Percentiles rank a stretch among this genome's conserved stretches.
Evolutionary conservation across 129 eudicot genomes (phyloP).

Genomic region (Tanacetum coccineum): DNA sequence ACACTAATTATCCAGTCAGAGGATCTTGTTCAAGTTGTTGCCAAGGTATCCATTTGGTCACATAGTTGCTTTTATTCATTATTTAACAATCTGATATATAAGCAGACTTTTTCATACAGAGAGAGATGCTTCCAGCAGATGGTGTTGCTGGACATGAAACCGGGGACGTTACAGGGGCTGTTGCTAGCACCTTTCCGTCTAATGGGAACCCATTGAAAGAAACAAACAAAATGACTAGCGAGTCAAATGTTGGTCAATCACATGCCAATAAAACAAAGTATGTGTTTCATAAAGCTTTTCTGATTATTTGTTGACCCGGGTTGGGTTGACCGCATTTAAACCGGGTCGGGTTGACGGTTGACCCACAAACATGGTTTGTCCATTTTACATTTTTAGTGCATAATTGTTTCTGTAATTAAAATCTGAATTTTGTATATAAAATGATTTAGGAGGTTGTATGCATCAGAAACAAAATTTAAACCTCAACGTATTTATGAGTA

Average conservation of each 20-base stretch:
- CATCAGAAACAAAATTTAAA: no score
- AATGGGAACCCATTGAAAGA: slow-evolving; percentile 26
- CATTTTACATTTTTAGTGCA: no score
- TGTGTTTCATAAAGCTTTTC: not conserved
- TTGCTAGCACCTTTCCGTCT: slow-evolving; percentile 30
- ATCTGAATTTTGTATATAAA: no score
- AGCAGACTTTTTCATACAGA: slow-evolving; percentile 34
- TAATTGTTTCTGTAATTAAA: no score
- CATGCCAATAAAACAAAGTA: slow-evolving; percentile 41
- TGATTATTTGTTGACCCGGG: not conserved
- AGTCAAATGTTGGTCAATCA: slow-evolving; percentile 33
- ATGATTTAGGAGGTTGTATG: not conserved
- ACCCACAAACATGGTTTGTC: no score
- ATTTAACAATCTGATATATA: not conserved
- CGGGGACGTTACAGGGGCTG: slow-evolving; percentile 39
- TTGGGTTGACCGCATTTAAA: no score
- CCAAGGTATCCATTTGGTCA: slow-evolving; percentile 46
- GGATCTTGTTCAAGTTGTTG: slow-evolving; percentile 95
- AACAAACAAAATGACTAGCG: slow-evolving; percentile 24
- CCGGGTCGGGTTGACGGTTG: no score
- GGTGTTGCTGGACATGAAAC: slow-evolving; percentile 39
- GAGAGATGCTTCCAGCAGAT: slow-evolving; percentile 44
- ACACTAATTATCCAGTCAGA: slow-evolving; percentile 65
- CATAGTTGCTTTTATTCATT: not conserved
- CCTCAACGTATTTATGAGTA: no score